A percentile compares a stretch with the other conserved stretches of the same genome.
phyloP scores from a whole-genome alignment of 169 alveolate species.

The Condylostoma magnum region DNA sequence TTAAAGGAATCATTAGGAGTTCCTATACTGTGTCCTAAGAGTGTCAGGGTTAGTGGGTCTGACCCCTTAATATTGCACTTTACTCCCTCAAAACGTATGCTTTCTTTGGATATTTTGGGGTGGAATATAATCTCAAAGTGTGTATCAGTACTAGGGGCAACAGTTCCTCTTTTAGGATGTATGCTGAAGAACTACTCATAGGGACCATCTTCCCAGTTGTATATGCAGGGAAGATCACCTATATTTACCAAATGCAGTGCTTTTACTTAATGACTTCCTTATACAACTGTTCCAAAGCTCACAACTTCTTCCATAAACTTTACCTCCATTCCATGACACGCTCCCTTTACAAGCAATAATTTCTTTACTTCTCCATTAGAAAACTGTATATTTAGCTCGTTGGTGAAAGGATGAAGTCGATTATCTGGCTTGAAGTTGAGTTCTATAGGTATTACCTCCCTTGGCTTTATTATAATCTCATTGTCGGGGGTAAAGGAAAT shows the following conservation, averaged over 20 bases:
- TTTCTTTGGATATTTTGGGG: constrained; percentile 70
- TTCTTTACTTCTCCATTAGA: constrained; percentile 79
- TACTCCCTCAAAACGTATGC: constrained; percentile 70
- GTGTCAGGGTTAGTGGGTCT: constrained; percentile 69
- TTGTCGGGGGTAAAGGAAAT: constrained; percentile 51
- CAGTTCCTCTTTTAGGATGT: constrained; percentile 60
- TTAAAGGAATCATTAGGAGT: constrained; percentile 68
- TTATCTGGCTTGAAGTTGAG: constrained; percentile 80
- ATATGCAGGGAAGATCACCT: constrained; percentile 83
- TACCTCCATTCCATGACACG: constrained; percentile 88
- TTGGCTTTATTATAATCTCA: constrained; percentile 71
- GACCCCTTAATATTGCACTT: constrained; percentile 81
- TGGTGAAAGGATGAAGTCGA: constrained; percentile 79
- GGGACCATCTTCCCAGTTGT: constrained; percentile 34
- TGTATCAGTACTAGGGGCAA: constrained; percentile 84
- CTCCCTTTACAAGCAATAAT: constrained; percentile 72
- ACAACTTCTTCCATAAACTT: constrained; percentile 84
- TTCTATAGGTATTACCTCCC: constrained; percentile 76
- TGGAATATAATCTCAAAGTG: constrained; percentile 82
- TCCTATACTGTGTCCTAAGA: constrained; percentile 76
- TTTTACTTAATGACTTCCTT: constrained; percentile 68
- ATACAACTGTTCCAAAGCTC: constrained; percentile 85
- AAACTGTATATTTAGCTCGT: constrained; percentile 68
- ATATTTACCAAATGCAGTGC: constrained; percentile 73
- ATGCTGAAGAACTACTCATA: constrained; percentile 46